These are phyloP conservation scores for Exophiala aquamarina DNA, from an alignment of 2,329 filamentous ascomycete species.

Conservation along the genomic window DNA sequence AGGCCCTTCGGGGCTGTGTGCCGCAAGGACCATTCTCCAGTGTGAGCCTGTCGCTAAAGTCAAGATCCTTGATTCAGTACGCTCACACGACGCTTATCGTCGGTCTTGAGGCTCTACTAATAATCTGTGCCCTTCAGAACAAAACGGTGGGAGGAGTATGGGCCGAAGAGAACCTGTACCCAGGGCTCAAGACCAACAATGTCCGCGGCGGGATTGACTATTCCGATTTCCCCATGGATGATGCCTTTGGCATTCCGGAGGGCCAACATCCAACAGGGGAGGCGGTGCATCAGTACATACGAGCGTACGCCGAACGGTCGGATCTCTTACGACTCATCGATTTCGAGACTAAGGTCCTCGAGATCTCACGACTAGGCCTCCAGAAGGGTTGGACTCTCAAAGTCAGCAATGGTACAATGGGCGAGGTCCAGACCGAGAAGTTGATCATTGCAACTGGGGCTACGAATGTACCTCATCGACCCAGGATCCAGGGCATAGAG, in stretches of 20 bases:
- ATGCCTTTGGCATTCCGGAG: slow-evolving; percentile 49
- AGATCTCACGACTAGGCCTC: slow-evolving; percentile 43
- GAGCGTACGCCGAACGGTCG: slow-evolving; percentile 55
- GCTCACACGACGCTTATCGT: neutral
- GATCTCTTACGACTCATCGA: slow-evolving; percentile 50
- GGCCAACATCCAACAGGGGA: slow-evolving; percentile 61
- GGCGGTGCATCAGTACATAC: slow-evolving; percentile 58
- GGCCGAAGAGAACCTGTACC: slow-evolving; percentile 65
- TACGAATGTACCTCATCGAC: slow-evolving; percentile 52
- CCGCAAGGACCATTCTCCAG: slow-evolving; percentile 27
- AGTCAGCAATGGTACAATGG: slow-evolving; percentile 20
- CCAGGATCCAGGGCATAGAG: slow-evolving; percentile 49
- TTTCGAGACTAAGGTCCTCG: slow-evolving; percentile 53
- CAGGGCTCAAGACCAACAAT: slow-evolving; percentile 72
- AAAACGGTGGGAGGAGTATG: slow-evolving; percentile 62
- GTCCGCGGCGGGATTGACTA: slow-evolving; percentile 71
- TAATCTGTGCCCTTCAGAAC: slow-evolving; percentile 10
- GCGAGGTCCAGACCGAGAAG: slow-evolving; percentile 39
- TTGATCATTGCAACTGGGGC: slow-evolving; percentile 58
- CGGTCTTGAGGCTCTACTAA: neutral
- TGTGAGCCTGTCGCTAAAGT: slow-evolving; percentile 22
- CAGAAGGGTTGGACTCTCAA: slow-evolving; percentile 47
- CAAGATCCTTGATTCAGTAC: slow-evolving; percentile 23
- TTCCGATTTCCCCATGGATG: slow-evolving; percentile 70
- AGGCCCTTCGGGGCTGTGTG: slow-evolving; percentile 25